phyloP scores from a whole-genome alignment of 495 filamentous ascomycete genomes.

The Melanomma pulvis-pyrius region DNA sequence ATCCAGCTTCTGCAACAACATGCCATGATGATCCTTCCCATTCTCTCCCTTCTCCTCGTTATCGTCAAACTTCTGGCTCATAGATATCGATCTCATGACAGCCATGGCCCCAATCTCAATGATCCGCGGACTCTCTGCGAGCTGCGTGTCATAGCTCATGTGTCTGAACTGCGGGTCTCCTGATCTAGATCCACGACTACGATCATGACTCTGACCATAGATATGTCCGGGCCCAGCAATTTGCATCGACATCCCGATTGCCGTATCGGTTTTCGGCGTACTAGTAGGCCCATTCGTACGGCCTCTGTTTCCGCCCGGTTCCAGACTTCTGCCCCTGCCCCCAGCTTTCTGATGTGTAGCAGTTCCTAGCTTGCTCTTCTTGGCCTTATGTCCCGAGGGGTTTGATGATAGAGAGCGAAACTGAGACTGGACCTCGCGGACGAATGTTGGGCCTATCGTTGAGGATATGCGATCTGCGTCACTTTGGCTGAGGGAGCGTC shows the following conservation, averaged over 20 bases:
- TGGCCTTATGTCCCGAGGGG: neutral
- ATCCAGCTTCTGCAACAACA: conserved; percentile 11
- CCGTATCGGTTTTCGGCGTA: neutral
- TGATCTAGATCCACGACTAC: neutral
- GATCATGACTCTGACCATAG: neutral
- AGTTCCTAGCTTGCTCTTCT: neutral
- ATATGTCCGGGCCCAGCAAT: neutral
- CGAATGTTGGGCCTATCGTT: neutral
- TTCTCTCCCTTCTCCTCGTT: neutral
- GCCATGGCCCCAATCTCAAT: conserved; percentile 31
- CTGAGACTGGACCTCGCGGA: neutral
- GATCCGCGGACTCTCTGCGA: conserved; percentile 5
- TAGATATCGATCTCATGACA: neutral
- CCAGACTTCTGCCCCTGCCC: neutral
- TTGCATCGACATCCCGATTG: neutral
- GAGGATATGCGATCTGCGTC: conserved; percentile 9
- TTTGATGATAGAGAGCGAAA: neutral
- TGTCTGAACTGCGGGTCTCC: neutral
- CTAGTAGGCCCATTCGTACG: neutral
- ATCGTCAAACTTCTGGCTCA: neutral
- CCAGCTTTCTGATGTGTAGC: neutral
- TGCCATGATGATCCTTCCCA: neutral
- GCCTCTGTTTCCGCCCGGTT: neutral
- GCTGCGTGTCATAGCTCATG: conserved; percentile 8
- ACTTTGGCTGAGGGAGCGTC: conserved; percentile 21